Percentiles rank a stretch among this genome's conserved stretches.
These are phyloP conservation scores for Fusarium incarnatum DNA, from an alignment of 2,329 filamentous ascomycete species.

Conservation along the genomic window DNA sequence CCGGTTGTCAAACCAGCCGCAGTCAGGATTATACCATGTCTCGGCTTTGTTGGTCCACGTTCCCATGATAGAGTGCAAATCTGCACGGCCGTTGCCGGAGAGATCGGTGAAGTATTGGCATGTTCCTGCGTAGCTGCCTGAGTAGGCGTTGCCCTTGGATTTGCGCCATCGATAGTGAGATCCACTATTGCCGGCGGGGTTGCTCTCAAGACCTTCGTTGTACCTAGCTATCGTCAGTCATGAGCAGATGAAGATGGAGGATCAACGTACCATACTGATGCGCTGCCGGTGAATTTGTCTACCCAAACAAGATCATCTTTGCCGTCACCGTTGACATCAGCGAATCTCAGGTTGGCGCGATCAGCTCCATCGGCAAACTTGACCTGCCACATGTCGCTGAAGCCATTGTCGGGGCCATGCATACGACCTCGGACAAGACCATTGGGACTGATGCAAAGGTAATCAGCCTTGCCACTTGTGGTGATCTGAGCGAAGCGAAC, in stretches of 20 bases:
- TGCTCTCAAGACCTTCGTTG: background rate
- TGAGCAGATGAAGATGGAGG: too few relatives aligned
- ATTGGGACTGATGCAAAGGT: background rate
- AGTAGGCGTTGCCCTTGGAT: background rate
- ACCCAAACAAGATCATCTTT: background rate
- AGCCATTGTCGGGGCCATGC: background rate
- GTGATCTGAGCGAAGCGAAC: background rate
- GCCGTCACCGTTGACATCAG: background rate
- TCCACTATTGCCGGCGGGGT: background rate
- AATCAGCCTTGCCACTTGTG: background rate
- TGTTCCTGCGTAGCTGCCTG: background rate
- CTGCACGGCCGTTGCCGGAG: background rate
- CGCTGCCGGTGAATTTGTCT: background rate
- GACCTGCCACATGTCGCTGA: background rate
- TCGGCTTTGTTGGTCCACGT: background rate
- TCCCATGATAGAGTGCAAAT: constrained; percentile 2
- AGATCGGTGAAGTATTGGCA: constrained; percentile 12
- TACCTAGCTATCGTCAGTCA: background rate
- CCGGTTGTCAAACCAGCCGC: background rate
- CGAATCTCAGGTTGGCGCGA: background rate
- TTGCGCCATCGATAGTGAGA: background rate
- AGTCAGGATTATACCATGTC: background rate
- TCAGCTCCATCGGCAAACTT: background rate
- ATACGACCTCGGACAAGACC: background rate
- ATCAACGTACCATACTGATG: background rate